These are phyloP conservation scores for Talaromyces adpressus DNA, from an alignment of 495 filamentous ascomycete species.

Conservation along the genomic window DNA sequence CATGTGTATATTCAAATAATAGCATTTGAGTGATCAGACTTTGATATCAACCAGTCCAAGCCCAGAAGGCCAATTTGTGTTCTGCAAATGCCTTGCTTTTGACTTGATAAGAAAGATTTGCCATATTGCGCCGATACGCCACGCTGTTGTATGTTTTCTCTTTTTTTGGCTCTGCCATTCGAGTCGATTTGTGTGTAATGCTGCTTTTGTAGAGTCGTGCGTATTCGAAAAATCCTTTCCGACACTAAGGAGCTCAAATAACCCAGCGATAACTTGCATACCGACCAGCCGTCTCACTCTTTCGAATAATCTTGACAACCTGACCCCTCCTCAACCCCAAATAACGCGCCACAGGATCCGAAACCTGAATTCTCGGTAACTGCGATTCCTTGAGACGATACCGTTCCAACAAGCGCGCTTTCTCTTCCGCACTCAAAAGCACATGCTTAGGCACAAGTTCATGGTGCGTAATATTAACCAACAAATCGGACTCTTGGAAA, in stretches of 20 bases:
- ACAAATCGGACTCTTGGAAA: slow-evolving; percentile 89
- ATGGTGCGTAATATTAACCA: slow-evolving; percentile 98
- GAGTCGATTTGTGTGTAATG: background rate
- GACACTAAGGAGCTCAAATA: slow-evolving; percentile 35
- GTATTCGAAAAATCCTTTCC: background rate
- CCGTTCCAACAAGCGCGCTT: slow-evolving; percentile 68
- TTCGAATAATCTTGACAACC: slow-evolving; percentile 96
- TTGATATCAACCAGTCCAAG: background rate
- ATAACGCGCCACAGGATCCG: slow-evolving; percentile 89
- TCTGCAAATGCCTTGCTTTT: background rate
- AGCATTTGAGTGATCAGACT: too few relatives aligned
- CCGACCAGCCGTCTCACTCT: slow-evolving; percentile 54
- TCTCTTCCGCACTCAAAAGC: slow-evolving; percentile 83
- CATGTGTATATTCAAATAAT: background rate
- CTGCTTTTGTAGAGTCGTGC: background rate
- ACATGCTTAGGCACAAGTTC: slow-evolving; percentile 94
- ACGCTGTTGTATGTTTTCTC: background rate
- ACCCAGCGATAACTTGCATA: slow-evolving; percentile 60
- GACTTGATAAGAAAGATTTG: background rate
- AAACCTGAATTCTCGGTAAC: slow-evolving; percentile 81
- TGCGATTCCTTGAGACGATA: slow-evolving; percentile 97
- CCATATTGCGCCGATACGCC: slow-evolving; percentile 1
- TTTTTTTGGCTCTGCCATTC: background rate
- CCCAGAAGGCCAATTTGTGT: background rate
- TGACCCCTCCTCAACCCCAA: slow-evolving; percentile 86